Conservation (phyloP, 176 grass and related monocot species). For the Zea mays region DNA sequence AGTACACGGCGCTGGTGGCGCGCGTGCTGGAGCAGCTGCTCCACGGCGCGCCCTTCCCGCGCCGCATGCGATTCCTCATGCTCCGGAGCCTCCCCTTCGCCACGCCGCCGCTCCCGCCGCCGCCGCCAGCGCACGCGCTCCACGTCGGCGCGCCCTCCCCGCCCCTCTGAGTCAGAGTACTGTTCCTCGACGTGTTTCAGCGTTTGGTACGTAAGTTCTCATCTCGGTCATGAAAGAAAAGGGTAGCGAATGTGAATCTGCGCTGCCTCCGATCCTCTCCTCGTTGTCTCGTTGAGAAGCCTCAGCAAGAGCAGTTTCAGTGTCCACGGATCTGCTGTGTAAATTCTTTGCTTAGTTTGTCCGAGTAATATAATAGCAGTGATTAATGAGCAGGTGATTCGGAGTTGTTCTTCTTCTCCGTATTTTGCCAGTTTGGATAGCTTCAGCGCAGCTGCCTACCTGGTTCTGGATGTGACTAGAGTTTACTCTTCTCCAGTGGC, state of each 20-base stretch:
- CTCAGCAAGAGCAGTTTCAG: background rate
- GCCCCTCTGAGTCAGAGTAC: background rate
- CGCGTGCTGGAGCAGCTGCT: slow-evolving; percentile 35
- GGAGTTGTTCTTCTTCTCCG: background rate
- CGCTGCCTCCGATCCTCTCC: background rate
- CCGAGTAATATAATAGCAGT: background rate
- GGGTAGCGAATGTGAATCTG: background rate
- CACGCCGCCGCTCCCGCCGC: slow-evolving; percentile 21
- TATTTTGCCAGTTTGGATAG: background rate
- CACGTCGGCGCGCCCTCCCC: background rate
- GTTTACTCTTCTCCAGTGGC: background rate
- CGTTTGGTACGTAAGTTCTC: background rate
- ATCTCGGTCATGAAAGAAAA: too few species aligned
- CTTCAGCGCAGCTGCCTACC: background rate
- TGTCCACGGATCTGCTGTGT: background rate
- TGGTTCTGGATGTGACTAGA: background rate
- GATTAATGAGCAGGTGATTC: background rate
- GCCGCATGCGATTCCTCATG: slow-evolving; percentile 36
- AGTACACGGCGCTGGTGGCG: slow-evolving; percentile 44
- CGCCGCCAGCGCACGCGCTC: slow-evolving; percentile 12
- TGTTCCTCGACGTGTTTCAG: background rate
- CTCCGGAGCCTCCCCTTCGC: slow-evolving; percentile 38
- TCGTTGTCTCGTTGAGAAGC: background rate
- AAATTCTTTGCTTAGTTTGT: background rate
- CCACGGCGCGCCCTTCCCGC: slow-evolving; percentile 33